A percentile compares a stretch with the other conserved stretches of the same genome.
phyloP scores from a whole-genome alignment of 2,329 filamentous ascomycete genomes.

The Exophiala xenobiotica region DNA sequence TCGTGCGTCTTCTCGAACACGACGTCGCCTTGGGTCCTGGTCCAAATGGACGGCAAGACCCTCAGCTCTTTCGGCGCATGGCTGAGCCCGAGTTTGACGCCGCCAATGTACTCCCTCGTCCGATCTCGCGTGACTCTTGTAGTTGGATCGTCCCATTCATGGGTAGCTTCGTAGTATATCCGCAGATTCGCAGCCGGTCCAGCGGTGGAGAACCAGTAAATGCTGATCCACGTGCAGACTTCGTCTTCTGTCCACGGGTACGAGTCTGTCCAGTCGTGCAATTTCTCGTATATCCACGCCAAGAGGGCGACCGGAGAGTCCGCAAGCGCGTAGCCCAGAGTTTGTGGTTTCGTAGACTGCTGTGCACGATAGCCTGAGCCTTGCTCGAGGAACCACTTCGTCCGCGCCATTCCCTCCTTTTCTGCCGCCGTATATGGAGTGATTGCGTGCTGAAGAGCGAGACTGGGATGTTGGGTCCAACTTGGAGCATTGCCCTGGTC shows the following conservation, averaged over 20 bases:
- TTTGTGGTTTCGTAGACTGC: constrained; percentile 70
- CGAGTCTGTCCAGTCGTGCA: constrained; percentile 71
- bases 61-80: constrained; percentile 53
- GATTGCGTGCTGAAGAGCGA: constrained; percentile 58
- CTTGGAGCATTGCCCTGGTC: constrained; percentile 50
- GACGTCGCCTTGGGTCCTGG: constrained; percentile 50
- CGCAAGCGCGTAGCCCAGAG: constrained; percentile 65
- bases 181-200: constrained; percentile 66
- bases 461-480: constrained; percentile 53
- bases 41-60: constrained; percentile 53
- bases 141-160: constrained; percentile 34
- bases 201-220: constrained; percentile 70
- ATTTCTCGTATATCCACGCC: constrained; percentile 79
- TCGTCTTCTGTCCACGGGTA: constrained; percentile 77
- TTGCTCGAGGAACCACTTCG: constrained; percentile 57
- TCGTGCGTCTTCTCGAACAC: constrained; percentile 47
- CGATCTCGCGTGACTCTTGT: constrained; percentile 23
- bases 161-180: constrained; percentile 70
- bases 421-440: constrained; percentile 56
- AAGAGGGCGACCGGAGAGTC: constrained; percentile 70
- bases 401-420: constrained; percentile 52
- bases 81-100: constrained; percentile 54
- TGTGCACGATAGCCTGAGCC: constrained; percentile 55
- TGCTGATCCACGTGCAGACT: constrained; percentile 69
- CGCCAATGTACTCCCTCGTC: constrained; percentile 22